Evolutionary conservation across 805 yeast genomes (phyloP), one percentile per base, ranked within the genome.

Genomic region (Wickerhamomyces chambardii): DNA sequence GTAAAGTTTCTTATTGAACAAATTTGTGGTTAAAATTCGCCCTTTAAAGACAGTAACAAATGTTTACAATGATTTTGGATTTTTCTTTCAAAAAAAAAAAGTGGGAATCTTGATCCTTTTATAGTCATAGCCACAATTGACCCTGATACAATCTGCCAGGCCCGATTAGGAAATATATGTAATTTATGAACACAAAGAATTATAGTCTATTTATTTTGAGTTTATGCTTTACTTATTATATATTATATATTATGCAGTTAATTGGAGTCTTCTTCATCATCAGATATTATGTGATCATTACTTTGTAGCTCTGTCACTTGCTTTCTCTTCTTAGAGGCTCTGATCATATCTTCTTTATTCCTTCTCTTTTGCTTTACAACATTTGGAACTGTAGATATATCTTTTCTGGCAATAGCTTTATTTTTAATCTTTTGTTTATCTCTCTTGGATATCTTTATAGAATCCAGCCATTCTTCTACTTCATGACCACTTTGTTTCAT

Each of bases 401-500:
- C 74, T 42, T 73, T 73, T 47, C 97, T 72, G 38, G 78, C 74
- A 15, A 72, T 53, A 55, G 76, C 72, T 38, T 71, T 67, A 37
- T 58, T 63, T 56, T 78, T 80, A 39, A 84, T 60, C 35, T 61
- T 50, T 45, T 74, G 68, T 64, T 82, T 82, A 33, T 80, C 80
- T 32, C 66, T 70, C 49, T 75, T 73, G 11, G 75, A 58, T 38
- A 86, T 59, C 53, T 84, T 84, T 53, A 84, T 57, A 38, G 75
- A 70, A 29, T 75, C 72, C 82, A 92, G 75, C 98, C 98, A 92
- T 22, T 65, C 75, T 26, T 84, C 78, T 36, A 80, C 73, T 29
- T 66, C 65, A 35, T 77, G 68, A 3, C 95, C 96, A 46, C 95
- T 83, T 58, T 89, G 95, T 49, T 83, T 84, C 95, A 92, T 90